Evolutionary conservation across 1,284 basidiomycete species (phyloP).

Genomic region (Sanghuangporus sanghuang): DNA sequence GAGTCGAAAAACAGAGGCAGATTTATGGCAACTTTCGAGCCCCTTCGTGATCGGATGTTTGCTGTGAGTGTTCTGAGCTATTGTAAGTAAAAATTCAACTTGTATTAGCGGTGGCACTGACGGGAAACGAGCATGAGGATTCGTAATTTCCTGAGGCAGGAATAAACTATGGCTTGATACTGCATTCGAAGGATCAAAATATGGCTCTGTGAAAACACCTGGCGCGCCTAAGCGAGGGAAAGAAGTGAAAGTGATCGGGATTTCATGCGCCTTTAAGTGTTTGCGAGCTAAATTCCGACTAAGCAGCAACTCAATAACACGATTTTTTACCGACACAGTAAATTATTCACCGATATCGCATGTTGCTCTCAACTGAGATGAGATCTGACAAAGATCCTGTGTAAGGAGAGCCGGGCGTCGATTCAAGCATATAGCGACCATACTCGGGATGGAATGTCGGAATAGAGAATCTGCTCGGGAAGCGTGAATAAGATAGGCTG

Average conservation of each 20-base stretch:
- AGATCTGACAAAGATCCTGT: conserved; percentile 83
- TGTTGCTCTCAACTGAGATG: conserved; percentile 88
- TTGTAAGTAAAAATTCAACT: conserved; percentile 18
- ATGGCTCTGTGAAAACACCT: conserved; percentile 90
- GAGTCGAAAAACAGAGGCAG: conserved; percentile 90
- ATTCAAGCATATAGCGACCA: conserved; percentile 98
- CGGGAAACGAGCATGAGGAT: conserved; percentile 97
- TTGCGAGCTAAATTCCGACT: conserved; percentile 83
- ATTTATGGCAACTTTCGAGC: conserved; percentile 94
- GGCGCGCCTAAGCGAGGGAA: conserved; percentile 89
- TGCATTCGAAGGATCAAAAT: conserved; percentile 69
- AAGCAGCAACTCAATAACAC: conserved; percentile 11
- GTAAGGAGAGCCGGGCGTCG: conserved; percentile 94
- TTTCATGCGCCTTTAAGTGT: conserved; percentile 81
- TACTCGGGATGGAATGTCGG: conserved; percentile 99
- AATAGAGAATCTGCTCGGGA: conserved; percentile 52
- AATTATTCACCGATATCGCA: conserved; percentile 72
- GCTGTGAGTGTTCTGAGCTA: conserved; percentile 82
- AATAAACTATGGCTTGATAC: conserved; percentile 88
- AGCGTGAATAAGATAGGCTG: conserved; percentile 14
- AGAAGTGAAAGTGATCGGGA: conserved; percentile 92
- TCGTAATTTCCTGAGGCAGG: conserved; percentile 93
- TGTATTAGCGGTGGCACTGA: conserved; percentile 38
- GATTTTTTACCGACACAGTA: conserved; percentile 19
- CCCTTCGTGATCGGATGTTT: conserved; percentile 88